A percentile compares a stretch with the other conserved stretches of the same genome.
phyloP scores from a whole-genome alignment of 108 stramenopile species.

The Nitzschia inconspicua region DNA sequence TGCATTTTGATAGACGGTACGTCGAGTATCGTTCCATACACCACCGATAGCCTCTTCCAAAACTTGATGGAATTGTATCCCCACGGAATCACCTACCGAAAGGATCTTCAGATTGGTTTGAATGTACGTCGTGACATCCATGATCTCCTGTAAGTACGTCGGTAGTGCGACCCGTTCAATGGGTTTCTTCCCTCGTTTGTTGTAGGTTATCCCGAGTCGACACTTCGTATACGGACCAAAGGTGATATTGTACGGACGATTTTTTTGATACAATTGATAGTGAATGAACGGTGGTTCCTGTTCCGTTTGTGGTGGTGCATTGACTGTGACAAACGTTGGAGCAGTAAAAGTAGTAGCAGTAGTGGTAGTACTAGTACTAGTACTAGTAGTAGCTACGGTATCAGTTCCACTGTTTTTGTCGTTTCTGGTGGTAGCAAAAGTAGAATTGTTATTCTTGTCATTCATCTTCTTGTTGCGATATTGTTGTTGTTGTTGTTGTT shows the following conservation, averaged over 20 bases:
- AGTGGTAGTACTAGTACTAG: no score
- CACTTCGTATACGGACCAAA: background rate
- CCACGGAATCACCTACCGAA: slow-evolving; percentile 4
- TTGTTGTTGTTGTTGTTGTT: no score
- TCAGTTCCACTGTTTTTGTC: no score
- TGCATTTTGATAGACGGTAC: slow-evolving; percentile 8
- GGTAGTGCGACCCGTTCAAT: background rate
- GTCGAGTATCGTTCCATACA: background rate
- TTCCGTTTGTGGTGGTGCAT: no score
- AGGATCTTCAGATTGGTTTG: slow-evolving; percentile 9
- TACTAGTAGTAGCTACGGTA: no score
- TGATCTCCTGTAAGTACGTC: background rate
- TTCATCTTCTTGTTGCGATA: no score
- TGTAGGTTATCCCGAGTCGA: background rate
- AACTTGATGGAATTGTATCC: slow-evolving; percentile 7
- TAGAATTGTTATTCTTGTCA: no score
- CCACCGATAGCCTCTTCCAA: slow-evolving; percentile 2
- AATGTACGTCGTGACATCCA: background rate
- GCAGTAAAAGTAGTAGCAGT: no score
- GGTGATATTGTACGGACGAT: background rate
- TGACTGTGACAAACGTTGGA: no score
- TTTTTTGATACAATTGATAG: no score
- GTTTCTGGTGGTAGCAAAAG: no score
- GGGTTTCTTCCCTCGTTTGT: slow-evolving; percentile 1
- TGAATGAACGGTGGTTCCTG: no score